Percentiles rank a stretch among this genome's conserved stretches.
phyloP scores from a whole-genome alignment of 441 rosid species.

The Monsonia emarginata region DNA sequence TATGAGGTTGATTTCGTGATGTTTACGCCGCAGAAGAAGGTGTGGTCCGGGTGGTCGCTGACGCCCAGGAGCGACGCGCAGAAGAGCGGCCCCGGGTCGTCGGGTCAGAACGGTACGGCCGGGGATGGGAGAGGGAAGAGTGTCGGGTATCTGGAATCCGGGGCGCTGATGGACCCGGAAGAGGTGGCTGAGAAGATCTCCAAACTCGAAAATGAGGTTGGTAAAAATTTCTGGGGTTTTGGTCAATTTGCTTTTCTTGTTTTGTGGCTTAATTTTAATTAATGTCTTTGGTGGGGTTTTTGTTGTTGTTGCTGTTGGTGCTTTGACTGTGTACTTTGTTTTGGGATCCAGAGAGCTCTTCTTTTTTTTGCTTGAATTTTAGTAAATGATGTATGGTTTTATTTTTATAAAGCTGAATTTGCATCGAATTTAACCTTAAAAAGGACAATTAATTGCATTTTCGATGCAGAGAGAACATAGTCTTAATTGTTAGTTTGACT shows the following conservation, averaged over 20 bases:
- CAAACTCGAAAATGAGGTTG: conserved; percentile 70
- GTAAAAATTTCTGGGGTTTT: no score
- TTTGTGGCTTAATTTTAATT: not conserved
- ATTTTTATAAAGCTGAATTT: not conserved
- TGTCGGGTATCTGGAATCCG: no score
- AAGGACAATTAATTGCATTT: not conserved
- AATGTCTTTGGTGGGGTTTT: conserved; percentile 5
- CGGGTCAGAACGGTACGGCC: conserved; percentile 28
- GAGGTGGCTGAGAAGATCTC: conserved; percentile 37
- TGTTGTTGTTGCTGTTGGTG: no score
- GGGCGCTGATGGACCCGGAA: conserved; percentile 19
- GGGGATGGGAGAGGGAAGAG: conserved; percentile 16
- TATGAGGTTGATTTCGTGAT: conserved; percentile 33
- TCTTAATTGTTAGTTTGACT: not conserved
- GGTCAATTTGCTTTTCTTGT: not conserved
- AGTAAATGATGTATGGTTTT: not conserved
- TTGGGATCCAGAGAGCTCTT: not conserved
- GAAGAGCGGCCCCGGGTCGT: conserved; percentile 35
- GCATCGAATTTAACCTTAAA: not conserved
- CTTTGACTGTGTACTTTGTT: not conserved
- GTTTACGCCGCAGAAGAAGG: conserved; percentile 70
- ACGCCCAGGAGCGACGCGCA: conserved; percentile 26
- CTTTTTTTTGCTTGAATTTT: not conserved
- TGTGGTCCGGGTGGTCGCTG: conserved; percentile 57
- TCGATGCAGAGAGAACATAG: not conserved